Evolutionary conservation across 225 moss, liverwort and hornwort genomes (phyloP).

Genomic region (Pseudisothecium myosuroides): DNA sequence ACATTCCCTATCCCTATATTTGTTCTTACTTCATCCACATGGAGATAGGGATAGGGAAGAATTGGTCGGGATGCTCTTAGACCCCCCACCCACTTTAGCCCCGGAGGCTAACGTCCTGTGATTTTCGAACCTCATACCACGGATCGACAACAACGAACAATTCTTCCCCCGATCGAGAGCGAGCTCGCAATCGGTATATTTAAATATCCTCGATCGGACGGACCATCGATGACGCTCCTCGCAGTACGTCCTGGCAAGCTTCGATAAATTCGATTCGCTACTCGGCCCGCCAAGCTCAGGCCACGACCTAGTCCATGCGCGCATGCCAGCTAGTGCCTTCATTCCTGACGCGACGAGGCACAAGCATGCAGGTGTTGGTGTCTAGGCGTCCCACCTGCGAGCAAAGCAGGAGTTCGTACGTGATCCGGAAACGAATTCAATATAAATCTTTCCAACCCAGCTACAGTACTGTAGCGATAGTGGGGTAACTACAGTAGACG

Average conservation of each 20-base stretch:
- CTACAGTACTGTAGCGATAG: neutral
- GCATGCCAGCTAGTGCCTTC: neutral
- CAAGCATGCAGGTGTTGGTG: neutral
- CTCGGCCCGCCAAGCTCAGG: neutral
- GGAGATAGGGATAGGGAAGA: too few relatives aligned
- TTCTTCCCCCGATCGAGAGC: neutral
- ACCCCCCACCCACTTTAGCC: too few relatives aligned
- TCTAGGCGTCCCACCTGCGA: neutral
- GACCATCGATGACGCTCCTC: neutral
- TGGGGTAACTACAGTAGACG: neutral
- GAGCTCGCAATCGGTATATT: neutral
- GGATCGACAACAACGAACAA: neutral
- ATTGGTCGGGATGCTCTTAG: too few relatives aligned
- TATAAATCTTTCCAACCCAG: neutral
- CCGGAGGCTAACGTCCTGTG: too few relatives aligned
- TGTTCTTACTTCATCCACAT: too few relatives aligned
- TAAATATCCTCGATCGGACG: neutral
- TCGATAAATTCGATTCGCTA: too few relatives aligned
- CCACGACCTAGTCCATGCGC: neutral
- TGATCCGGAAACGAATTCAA: neutral
- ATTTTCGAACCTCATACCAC: neutral
- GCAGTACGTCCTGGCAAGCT: neutral
- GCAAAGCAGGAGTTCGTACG: neutral
- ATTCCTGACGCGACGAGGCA: neutral
- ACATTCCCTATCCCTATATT: too few relatives aligned